phyloP scores from a whole-genome alignment of 495 filamentous ascomycete genomes.

The Podospora pseudoanserina region DNA sequence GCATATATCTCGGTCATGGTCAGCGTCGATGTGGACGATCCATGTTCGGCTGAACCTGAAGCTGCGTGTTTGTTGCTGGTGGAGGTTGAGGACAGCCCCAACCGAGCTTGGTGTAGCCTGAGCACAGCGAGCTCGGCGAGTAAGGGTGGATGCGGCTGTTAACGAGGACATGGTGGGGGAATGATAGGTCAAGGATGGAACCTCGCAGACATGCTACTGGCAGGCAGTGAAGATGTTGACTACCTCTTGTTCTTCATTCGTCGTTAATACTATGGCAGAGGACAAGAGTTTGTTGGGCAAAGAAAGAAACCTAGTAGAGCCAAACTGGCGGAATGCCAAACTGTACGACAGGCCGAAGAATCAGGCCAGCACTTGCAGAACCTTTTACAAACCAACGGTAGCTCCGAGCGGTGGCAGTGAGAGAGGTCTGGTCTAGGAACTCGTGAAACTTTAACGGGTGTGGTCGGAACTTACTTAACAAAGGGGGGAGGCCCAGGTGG shows the following conservation, averaged over 20 bases:
- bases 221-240: background rate
- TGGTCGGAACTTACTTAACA: slow-evolving; percentile 24
- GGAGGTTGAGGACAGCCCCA: slow-evolving; percentile 20
- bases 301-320: background rate
- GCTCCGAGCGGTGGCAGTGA: background rate
- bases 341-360: background rate
- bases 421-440: background rate
- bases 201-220: slow-evolving; percentile 18
- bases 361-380: background rate
- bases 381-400: background rate
- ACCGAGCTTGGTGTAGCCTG: slow-evolving; percentile 17
- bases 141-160: slow-evolving; percentile 28
- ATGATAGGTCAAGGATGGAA: background rate
- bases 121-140: slow-evolving; percentile 32
- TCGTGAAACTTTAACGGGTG: slow-evolving; percentile 17
- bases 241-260: slow-evolving; percentile 22
- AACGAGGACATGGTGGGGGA: slow-evolving; percentile 34
- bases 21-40: slow-evolving; percentile 40
- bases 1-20: slow-evolving; percentile 36
- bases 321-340: background rate
- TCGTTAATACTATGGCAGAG: slow-evolving; percentile 12
- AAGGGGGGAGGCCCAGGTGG: slow-evolving; percentile 9
- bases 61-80: slow-evolving; percentile 38
- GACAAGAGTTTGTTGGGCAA: background rate
- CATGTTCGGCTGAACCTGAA: slow-evolving; percentile 45